These are phyloP conservation scores for Hyaloscypha bicolor DNA, from an alignment of 495 filamentous ascomycete genomes.

Conservation along the genomic window DNA sequence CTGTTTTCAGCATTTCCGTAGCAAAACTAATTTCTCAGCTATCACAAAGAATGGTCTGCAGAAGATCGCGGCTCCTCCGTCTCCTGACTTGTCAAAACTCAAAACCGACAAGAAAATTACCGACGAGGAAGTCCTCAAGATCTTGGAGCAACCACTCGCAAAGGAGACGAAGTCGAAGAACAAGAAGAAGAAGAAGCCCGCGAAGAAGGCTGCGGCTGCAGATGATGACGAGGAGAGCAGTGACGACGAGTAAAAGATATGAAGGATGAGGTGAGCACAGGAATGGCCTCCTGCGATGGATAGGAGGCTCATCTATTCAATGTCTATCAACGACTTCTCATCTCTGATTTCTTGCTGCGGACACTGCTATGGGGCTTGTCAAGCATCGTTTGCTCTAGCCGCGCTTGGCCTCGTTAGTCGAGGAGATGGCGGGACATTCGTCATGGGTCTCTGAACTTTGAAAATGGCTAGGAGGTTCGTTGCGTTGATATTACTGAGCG, in stretches of 20 bases:
- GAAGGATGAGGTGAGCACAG: not conserved
- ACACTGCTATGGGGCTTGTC: slow-evolving; percentile 27
- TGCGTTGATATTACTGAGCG: slow-evolving; percentile 13
- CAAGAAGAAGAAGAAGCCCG: slow-evolving; percentile 59
- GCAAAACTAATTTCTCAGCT: slow-evolving; percentile 53
- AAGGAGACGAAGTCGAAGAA: slow-evolving; percentile 80
- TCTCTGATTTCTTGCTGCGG: slow-evolving; percentile 22
- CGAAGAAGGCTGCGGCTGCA: slow-evolving; percentile 35
- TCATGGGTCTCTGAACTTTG: slow-evolving; percentile 8
- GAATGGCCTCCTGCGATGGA: slow-evolving; percentile 1
- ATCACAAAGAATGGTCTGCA: slow-evolving; percentile 97
- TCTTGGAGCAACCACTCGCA: slow-evolving; percentile 81
- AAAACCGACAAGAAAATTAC: slow-evolving; percentile 97
- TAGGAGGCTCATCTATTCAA: not conserved
- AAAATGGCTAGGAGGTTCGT: slow-evolving; percentile 1
- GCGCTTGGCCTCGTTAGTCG: slow-evolving; percentile 18
- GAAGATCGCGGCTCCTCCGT: slow-evolving; percentile 74
- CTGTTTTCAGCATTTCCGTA: not conserved
- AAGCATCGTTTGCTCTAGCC: slow-evolving; percentile 25
- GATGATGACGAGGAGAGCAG: slow-evolving; percentile 55
- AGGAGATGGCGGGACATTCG: slow-evolving; percentile 10
- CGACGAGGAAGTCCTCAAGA: slow-evolving; percentile 91
- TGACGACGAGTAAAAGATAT: slow-evolving; percentile 59
- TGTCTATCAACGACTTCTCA: slow-evolving; percentile 5
- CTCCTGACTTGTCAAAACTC: slow-evolving; percentile 72